These are phyloP conservation scores for Pleomassaria siparia DNA, from an alignment of 2,329 filamentous ascomycete genomes.

Conservation along the genomic window DNA sequence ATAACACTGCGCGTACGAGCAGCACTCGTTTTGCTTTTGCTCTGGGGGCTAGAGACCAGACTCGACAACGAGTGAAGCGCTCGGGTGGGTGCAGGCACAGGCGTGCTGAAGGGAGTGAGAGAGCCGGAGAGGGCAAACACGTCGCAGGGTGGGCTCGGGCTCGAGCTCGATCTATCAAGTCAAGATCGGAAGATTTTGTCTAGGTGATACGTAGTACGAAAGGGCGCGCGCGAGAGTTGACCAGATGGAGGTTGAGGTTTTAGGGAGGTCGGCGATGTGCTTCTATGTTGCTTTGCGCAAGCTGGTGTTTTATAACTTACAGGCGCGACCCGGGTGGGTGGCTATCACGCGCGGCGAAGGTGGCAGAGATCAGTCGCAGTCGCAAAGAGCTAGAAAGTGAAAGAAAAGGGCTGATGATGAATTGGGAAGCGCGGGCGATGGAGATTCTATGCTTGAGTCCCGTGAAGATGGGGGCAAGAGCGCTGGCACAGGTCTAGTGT, in stretches of 20 bases:
- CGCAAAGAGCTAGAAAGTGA: conserved; percentile 23
- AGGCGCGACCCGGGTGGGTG: conserved; percentile 16
- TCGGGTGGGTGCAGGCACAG: conserved; percentile 1
- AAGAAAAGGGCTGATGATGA: conserved; percentile 18
- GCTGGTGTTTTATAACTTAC: conserved; percentile 22
- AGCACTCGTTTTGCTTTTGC: too few species aligned
- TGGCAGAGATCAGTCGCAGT: conserved; percentile 8
- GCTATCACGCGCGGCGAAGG: not conserved
- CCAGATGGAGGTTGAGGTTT: conserved; percentile 16
- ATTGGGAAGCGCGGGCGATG: not conserved
- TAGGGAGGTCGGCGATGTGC: too few species aligned
- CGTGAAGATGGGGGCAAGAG: not conserved
- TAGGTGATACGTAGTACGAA: conserved; percentile 31
- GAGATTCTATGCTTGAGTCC: not conserved
- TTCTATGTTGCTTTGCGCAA: conserved; percentile 4
- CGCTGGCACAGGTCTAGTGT: not conserved
- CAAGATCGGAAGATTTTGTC: conserved; percentile 23
- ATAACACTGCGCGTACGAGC: conserved; percentile 1
- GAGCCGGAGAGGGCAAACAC: conserved; percentile 27
- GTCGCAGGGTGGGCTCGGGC: conserved; percentile 11
- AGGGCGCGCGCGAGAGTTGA: conserved; percentile 20
- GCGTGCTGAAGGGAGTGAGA: conserved; percentile 13
- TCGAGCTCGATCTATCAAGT: conserved; percentile 30
- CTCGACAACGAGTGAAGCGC: not conserved
- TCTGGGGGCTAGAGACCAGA: too few species aligned